Percentiles rank a stretch among this genome's conserved stretches.
Evolutionary conservation across 208 protist species (phyloP).

Genomic region (Histomonas meleagridis): DNA sequence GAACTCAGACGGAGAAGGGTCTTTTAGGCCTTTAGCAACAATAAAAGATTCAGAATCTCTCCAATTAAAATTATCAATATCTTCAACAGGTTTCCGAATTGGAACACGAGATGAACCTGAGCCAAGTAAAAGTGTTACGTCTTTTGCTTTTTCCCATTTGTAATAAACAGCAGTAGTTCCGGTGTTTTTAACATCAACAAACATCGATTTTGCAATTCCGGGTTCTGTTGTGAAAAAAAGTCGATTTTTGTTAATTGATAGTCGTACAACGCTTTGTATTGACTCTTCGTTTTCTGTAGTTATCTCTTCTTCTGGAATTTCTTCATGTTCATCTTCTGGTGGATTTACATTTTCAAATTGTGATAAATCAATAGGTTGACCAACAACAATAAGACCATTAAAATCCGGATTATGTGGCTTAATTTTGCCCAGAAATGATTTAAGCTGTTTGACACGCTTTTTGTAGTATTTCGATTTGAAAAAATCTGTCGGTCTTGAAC

Average conservation of each 20-base stretch:
- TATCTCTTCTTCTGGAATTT: neutral
- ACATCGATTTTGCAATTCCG: neutral
- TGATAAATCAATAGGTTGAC: neutral
- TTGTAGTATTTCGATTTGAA: neutral
- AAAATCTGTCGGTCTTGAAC: neutral
- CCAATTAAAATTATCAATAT: neutral
- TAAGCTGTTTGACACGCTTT: neutral
- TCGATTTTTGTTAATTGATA: neutral
- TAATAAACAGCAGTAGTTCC: slow-evolving; percentile 24
- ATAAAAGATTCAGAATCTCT: neutral
- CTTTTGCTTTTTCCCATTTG: neutral
- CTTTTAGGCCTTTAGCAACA: neutral
- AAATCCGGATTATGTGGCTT: neutral
- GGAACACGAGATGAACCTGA: neutral
- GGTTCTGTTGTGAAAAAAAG: slow-evolving; percentile 11
- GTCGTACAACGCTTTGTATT: neutral
- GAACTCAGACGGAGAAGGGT: neutral
- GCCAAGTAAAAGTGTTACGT: neutral
- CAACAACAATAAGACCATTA: neutral
- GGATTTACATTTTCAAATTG: neutral
- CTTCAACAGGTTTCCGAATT: neutral
- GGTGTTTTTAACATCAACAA: neutral
- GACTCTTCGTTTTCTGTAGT: neutral
- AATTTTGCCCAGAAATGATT: neutral
- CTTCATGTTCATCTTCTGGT: neutral